Conservation (phyloP, 2,329 filamentous ascomycete species). For the Hirsutella rhossiliensis region DNA sequence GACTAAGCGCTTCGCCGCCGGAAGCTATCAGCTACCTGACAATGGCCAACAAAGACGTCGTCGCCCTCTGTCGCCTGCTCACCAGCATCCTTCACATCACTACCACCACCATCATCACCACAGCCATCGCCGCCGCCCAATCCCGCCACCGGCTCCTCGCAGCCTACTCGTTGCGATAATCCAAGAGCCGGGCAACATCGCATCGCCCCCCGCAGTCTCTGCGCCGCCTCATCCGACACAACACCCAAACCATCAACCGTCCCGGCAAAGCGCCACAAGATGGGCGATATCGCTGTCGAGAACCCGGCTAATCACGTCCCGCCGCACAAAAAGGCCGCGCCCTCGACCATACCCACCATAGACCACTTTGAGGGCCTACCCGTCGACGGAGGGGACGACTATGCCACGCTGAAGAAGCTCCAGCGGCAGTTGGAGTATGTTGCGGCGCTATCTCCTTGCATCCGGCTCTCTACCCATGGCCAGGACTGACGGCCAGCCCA, state of each 20-base stretch:
- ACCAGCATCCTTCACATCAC: no score
- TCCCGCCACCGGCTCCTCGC: background rate
- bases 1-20: no score
- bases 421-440: constrained; percentile 84
- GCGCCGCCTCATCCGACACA: background rate
- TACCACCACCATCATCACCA: no score
- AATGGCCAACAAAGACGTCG: no score
- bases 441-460: background rate
- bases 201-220: no score
- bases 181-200: background rate
- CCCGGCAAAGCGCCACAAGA: constrained; percentile 20
- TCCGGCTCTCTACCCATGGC: no score
- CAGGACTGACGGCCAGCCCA: constrained; percentile 21
- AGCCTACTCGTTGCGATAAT: no score
- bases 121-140: no score
- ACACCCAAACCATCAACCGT: background rate
- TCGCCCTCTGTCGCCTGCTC: no score
- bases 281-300: constrained; percentile 84
- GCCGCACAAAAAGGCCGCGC: constrained; percentile 70
- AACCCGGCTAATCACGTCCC: constrained; percentile 61
- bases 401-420: constrained; percentile 89
- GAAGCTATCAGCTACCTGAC: no score
- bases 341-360: constrained; percentile 76
- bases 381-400: constrained; percentile 79
- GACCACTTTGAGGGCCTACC: constrained; percentile 78